phyloP scores from a whole-genome alignment of 177 flowering plant species.

The Tripterygium wilfordii region DNA sequence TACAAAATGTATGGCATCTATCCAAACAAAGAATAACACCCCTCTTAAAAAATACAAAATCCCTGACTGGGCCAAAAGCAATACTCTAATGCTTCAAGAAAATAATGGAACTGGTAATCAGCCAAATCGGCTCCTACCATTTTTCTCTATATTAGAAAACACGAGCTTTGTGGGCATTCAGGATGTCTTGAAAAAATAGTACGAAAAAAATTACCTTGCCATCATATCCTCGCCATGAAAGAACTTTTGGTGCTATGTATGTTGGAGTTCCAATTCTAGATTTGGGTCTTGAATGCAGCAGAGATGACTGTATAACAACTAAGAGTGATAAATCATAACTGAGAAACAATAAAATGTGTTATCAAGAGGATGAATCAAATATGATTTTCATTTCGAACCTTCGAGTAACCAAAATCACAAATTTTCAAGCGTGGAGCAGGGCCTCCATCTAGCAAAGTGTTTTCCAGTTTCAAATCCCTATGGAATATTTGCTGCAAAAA shows the following conservation, averaged over 20 bases:
- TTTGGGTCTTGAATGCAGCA: conserved; percentile 38
- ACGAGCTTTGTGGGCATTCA: background rate
- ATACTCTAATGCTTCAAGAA: too few relatives aligned
- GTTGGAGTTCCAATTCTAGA: conserved; percentile 41
- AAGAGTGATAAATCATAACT: too few relatives aligned
- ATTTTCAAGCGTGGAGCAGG: conserved; percentile 39
- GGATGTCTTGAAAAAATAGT: background rate
- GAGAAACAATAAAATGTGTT: too few relatives aligned
- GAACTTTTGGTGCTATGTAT: conserved; percentile 40
- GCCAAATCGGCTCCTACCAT: too few relatives aligned
- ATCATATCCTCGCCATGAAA: conserved; percentile 36
- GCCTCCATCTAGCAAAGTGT: conserved; percentile 38
- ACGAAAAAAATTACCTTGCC: conserved; percentile 23
- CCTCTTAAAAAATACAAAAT: background rate
- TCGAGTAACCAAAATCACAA: conserved; percentile 44
- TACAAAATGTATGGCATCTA: background rate
- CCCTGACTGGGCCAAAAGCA: background rate
- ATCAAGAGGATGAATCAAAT: too few relatives aligned
- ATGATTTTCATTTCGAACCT: conserved; percentile 23
- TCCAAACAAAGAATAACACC: background rate
- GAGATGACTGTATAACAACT: conserved; percentile 30
- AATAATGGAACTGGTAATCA: too few relatives aligned
- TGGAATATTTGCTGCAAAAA: conserved; percentile 36
- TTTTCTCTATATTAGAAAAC: background rate
- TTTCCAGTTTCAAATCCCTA: conserved; percentile 41